Evolutionary conservation across 2,329 filamentous ascomycete genomes (phyloP), one percentile per base, ranked within the genome.

Genomic region (Colletotrichum gloeosporioides): DNA sequence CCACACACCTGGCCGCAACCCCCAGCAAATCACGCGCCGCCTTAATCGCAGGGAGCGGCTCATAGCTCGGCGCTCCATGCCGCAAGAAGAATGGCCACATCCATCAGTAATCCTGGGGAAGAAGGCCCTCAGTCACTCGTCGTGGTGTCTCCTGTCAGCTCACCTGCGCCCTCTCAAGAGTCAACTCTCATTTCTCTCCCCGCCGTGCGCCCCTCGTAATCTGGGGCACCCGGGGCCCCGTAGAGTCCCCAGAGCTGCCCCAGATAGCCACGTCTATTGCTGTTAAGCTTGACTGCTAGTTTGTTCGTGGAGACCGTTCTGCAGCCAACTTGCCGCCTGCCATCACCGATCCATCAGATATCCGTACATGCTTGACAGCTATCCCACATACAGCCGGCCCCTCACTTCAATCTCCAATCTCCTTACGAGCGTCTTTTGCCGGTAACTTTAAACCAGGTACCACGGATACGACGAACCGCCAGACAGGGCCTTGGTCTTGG

Each of bases 181-280:
- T 36, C 34, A 31, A 12, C 55, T 62, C 22, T 29, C 36, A 27
- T 39, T 18, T n/a, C 67, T 61, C 25, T 22, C 27, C 32, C 29
- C 63, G 64, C 44, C 55, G 32, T 49, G 69, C 69, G 27, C 63
- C 65, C 32, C 57, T 57, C 57, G 39, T 64, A 69, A 64, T 69
- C 73, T 63, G 63, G 69, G 69, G 72, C 25, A 57, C n/a, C 69
- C 27, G 73, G 69, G 73, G 55, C 68, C 68, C 57, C 68, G 44
- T 69, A 36, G 15, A 53, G 25, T 55, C 36, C 57, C 36, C 44
- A 31, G 34, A 57, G 49, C 31, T 59, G 73, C 63, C 63, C 63
- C 27, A 55, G 73, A 73, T 64, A 29, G 63, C 13, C 73, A 63
- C 55, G 18, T 69, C 63, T 73, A 68, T 73, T 36, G 39, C 63